phyloP scores from a whole-genome alignment of 2,329 filamentous ascomycete species.

The Hypoxylon sp. region DNA sequence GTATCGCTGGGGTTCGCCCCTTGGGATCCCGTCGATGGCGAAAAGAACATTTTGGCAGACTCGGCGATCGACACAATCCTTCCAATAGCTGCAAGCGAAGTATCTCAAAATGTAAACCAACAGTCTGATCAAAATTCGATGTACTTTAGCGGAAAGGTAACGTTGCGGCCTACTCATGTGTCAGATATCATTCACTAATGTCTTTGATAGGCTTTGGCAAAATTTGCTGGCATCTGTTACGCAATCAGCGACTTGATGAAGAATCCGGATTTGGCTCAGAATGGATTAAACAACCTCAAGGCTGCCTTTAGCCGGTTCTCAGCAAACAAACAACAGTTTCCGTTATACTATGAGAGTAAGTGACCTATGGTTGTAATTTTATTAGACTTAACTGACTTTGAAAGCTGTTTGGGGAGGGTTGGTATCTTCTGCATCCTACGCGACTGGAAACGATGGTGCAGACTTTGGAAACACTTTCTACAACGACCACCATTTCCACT shows the following conservation, averaged over 20 bases:
- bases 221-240: conserved; percentile 76
- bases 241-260: conserved; percentile 69
- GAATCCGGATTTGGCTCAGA: conserved; percentile 64
- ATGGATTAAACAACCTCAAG: conserved; percentile 70
- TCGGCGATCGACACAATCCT: conserved; percentile 67
- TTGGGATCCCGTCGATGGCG: conserved; percentile 68
- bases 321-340: conserved; percentile 72
- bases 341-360: conserved; percentile 70
- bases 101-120: conserved; percentile 76
- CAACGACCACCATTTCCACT: conserved; percentile 80
- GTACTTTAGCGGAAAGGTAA: conserved; percentile 89
- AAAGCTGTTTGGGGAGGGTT: conserved; percentile 78
- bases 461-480: conserved; percentile 94
- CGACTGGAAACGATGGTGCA: conserved; percentile 70
- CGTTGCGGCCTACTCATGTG: neutral
- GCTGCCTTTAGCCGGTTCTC: conserved; percentile 71
- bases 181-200: conserved; percentile 23
- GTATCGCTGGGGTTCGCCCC: conserved; percentile 79
- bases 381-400: conserved; percentile 30
- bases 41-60: conserved; percentile 57
- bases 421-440: conserved; percentile 78
- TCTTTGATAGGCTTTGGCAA: conserved; percentile 67
- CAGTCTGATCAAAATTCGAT: conserved; percentile 84
- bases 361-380: conserved; percentile 13
- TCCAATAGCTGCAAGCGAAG: conserved; percentile 72